Conservation (phyloP, 2,329 filamentous ascomycete species). For the Raffaelea ambrosiae region DNA sequence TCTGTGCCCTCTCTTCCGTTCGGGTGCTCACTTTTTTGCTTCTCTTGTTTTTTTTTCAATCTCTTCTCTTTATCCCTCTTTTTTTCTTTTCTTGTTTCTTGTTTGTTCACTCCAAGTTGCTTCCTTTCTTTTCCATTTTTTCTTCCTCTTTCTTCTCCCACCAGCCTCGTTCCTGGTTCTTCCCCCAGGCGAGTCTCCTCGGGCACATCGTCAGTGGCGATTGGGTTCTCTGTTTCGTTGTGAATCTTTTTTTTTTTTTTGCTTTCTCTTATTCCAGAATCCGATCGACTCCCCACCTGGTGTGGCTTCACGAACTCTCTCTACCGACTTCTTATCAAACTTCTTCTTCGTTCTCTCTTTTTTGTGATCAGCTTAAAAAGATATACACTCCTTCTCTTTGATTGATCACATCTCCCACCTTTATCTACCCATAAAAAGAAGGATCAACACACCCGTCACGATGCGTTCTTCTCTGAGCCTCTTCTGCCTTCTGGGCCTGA, state of each 20-base stretch:
- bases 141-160: too few species aligned
- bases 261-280: neutral
- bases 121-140: constrained; percentile 1
- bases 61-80: neutral
- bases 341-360: neutral
- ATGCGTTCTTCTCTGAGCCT: constrained; percentile 18
- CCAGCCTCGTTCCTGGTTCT: too few species aligned
- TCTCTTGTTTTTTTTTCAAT: neutral
- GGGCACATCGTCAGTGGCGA: constrained; percentile 5
- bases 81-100: neutral
- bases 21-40: too few species aligned
- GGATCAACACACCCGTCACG: constrained; percentile 3
- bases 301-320: constrained; percentile 15
- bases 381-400: neutral
- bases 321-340: too few species aligned
- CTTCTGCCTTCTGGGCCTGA: constrained; percentile 34
- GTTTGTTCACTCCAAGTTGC: neutral
- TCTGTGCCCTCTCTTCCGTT: neutral
- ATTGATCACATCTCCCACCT: neutral
- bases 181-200: neutral
- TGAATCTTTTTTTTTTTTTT: neutral
- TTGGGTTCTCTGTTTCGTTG: constrained; percentile 1
- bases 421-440: neutral
- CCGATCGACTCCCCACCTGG: constrained; percentile 15
- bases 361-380: neutral